Percentiles rank a stretch among this genome's conserved stretches.
These are phyloP conservation scores for Haplosporangium gracile DNA, from an alignment of 192 early-diverging fungal genomes.

Conservation along the genomic window DNA sequence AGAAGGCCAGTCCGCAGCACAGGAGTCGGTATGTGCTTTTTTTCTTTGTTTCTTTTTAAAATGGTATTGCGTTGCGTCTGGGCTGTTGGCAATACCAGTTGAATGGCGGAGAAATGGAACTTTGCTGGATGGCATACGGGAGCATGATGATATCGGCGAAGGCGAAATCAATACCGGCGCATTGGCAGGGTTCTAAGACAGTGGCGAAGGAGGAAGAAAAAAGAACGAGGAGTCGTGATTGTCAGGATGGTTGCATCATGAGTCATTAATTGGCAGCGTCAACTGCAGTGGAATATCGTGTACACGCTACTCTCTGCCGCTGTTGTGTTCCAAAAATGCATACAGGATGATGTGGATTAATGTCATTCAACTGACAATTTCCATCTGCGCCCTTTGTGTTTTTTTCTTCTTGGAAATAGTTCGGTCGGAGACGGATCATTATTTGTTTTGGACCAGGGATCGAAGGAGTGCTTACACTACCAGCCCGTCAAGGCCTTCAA, in stretches of 20 bases:
- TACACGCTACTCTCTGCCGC: neutral
- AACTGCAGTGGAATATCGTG: neutral
- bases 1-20: slow-evolving; percentile 68
- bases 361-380: slow-evolving; percentile 1
- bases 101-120: neutral
- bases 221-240: neutral
- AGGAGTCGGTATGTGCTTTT: slow-evolving; percentile 50
- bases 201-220: neutral
- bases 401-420: slow-evolving; percentile 28
- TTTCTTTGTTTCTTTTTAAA: neutral
- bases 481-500: slow-evolving; percentile 76
- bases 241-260: neutral
- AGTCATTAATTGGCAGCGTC: slow-evolving; percentile 2
- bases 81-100: neutral
- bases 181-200: neutral
- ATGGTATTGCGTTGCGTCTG: neutral
- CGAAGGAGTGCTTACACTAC: slow-evolving; percentile 86
- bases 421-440: slow-evolving; percentile 80
- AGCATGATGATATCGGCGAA: neutral
- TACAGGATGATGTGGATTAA: neutral
- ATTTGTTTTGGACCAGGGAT: slow-evolving; percentile 85
- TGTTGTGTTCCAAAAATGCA: neutral
- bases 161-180: neutral
- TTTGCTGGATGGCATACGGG: neutral
- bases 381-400: neutral